These are phyloP conservation scores for Silene latifolia DNA, from an alignment of 148 eudicot species.

Conservation along the genomic window DNA sequence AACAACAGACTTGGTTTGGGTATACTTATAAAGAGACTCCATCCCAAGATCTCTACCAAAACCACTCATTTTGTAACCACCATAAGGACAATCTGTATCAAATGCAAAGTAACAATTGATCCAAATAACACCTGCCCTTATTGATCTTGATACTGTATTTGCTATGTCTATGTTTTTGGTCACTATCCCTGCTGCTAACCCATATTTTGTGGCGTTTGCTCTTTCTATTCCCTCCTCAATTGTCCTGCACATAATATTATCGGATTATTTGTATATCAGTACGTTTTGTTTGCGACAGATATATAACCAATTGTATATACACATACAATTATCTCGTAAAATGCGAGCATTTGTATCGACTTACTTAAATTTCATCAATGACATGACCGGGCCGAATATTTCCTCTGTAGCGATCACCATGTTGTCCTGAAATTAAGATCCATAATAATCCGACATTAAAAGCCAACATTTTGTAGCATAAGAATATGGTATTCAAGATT, in stretches of 20 bases:
- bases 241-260: conserved; percentile 42
- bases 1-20: conserved; percentile 58
- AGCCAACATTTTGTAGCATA: no score
- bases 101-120: conserved; percentile 75
- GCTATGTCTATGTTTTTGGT: conserved; percentile 66
- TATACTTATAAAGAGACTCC: conserved; percentile 60
- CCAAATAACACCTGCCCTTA: conserved; percentile 78
- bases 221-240: conserved; percentile 68
- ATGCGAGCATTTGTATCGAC: conserved; percentile 2
- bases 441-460: neutral
- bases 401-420: conserved; percentile 85
- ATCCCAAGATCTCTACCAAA: conserved; percentile 72
- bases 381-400: conserved; percentile 85
- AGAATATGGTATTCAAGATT: no score
- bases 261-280: neutral
- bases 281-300: no score
- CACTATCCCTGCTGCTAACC: conserved; percentile 74
- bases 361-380: conserved; percentile 80
- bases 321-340: no score
- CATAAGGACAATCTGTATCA: conserved; percentile 57
- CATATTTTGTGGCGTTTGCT: conserved; percentile 60
- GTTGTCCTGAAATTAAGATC: conserved; percentile 45
- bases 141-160: conserved; percentile 71
- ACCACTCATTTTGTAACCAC: conserved; percentile 87
- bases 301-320: no score